A percentile compares a stretch with the other conserved stretches of the same genome.
These are phyloP conservation scores for Ophiostoma novo-ulmi DNA, from an alignment of 2,329 filamentous ascomycete genomes.

Conservation along the genomic window DNA sequence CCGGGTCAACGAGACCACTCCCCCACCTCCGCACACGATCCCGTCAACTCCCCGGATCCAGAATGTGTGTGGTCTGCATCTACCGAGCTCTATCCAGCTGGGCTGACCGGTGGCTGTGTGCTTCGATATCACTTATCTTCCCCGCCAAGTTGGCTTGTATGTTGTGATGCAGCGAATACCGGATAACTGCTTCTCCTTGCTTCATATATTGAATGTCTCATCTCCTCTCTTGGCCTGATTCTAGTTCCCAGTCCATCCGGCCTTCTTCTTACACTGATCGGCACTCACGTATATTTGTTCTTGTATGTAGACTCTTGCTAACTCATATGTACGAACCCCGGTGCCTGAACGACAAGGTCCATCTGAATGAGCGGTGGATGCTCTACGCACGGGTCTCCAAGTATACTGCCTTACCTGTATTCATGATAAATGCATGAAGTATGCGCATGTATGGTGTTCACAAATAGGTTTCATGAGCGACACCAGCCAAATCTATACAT, in stretches of 20 bases:
- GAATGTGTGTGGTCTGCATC: background rate
- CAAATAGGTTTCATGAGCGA: too few species aligned
- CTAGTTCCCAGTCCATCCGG: background rate
- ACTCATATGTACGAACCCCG: background rate
- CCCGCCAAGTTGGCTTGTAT: background rate
- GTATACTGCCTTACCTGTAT: background rate
- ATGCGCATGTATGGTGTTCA: too few species aligned
- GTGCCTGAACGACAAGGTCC: background rate
- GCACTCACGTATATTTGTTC: background rate
- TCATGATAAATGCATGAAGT: too few species aligned
- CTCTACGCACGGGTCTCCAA: background rate
- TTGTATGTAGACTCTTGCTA: background rate
- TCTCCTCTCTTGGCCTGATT: background rate
- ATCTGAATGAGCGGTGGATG: background rate
- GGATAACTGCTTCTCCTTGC: background rate
- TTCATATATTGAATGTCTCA: background rate
- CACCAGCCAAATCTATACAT: too few species aligned
- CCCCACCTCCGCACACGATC: constrained; percentile 1
- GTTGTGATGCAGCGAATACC: background rate
- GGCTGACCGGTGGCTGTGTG: background rate
- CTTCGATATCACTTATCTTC: background rate
- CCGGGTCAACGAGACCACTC: constrained; percentile 7
- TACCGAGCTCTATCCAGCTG: background rate
- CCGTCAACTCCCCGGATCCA: background rate
- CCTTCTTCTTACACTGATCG: background rate